Conservation (phyloP, 2,329 filamentous ascomycete species). For the Tolypocladium endophyticum region DNA sequence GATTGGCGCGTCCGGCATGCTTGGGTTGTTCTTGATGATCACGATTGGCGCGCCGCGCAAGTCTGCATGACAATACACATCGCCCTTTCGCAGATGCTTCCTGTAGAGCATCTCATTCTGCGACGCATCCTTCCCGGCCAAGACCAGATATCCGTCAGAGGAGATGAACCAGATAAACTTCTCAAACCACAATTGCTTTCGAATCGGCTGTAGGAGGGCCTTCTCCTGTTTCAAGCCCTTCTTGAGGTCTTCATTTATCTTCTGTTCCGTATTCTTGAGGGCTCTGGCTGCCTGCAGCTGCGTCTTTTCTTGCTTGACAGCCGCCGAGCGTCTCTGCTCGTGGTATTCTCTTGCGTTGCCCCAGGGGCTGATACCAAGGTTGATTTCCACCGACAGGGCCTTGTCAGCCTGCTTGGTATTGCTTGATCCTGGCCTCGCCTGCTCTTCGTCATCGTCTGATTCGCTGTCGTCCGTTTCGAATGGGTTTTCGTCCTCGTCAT, state of each 20-base stretch:
- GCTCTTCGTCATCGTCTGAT: constrained; percentile 21
- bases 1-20: constrained; percentile 71
- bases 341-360: constrained; percentile 88
- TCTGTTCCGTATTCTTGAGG: constrained; percentile 80
- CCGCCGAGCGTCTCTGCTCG: constrained; percentile 74
- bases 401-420: constrained; percentile 36
- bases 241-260: constrained; percentile 76
- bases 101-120: constrained; percentile 92
- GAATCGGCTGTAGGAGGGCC: constrained; percentile 69
- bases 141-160: constrained; percentile 85
- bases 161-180: constrained; percentile 96
- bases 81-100: constrained; percentile 74
- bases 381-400: constrained; percentile 67
- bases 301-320: constrained; percentile 80
- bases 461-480: constrained; percentile 60
- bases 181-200: constrained; percentile 88
- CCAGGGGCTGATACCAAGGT: constrained; percentile 74
- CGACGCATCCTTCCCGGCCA: constrained; percentile 78
- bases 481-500: constrained; percentile 46
- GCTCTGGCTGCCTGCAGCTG: constrained; percentile 70
- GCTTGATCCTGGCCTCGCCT: constrained; percentile 10
- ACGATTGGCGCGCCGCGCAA: constrained; percentile 74
- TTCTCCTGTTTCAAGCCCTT: constrained; percentile 89
- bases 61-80: constrained; percentile 87
- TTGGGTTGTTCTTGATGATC: constrained; percentile 79